Evolutionary conservation across 2,329 filamentous ascomycete genomes (phyloP), one percentile per base, ranked within the genome.

Genomic region (Trichocomaceae sp.): DNA sequence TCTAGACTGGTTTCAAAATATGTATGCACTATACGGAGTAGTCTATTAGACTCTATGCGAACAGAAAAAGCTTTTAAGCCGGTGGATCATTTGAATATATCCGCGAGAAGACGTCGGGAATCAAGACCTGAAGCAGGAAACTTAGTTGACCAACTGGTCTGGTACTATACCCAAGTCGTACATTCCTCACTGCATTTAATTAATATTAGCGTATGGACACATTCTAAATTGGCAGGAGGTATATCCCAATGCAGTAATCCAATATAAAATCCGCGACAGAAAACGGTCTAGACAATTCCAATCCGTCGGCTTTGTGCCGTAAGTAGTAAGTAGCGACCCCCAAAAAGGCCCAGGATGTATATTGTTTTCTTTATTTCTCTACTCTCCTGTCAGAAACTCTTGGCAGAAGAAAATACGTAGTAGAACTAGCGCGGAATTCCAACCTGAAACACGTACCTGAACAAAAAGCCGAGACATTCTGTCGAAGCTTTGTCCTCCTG

Each of bases 1-100:
- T 41, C 20, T 53, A 47, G 51, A 20, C 39, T 23, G 6, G 51
- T 53, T 53, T 53, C 51, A 53, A 44, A 53, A 53, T 53, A n/a
- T 33, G 45, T 26, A 47, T 20, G 45, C 10, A 26, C n/a, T n/a
- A n/a, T n/a, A n/a, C n/a, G n/a, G n/a, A n/a, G n/a, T n/a, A n/a
- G n/a, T n/a, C n/a, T n/a, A n/a, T n/a, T n/a, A n/a, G n/a, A n/a
- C n/a, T n/a, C n/a, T n/a, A n/a, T n/a, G 13, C 2, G 31, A 52
- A 15, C 17, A 52, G 7, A 29, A 29, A 29, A 29, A 29, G 26
- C 26, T 29, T n/a, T 29, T 29, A 10, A 17, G 22, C 13, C 29
- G 29, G 20, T 17, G 41, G 50, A 46, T 10, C n/a, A n/a, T 12
- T 10, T 20, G 10, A 5, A 12, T 17, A 42, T 17, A 17, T 41